phyloP scores from a whole-genome alignment of 108 stramenopile genomes.

The Nitzschia sp. region DNA sequence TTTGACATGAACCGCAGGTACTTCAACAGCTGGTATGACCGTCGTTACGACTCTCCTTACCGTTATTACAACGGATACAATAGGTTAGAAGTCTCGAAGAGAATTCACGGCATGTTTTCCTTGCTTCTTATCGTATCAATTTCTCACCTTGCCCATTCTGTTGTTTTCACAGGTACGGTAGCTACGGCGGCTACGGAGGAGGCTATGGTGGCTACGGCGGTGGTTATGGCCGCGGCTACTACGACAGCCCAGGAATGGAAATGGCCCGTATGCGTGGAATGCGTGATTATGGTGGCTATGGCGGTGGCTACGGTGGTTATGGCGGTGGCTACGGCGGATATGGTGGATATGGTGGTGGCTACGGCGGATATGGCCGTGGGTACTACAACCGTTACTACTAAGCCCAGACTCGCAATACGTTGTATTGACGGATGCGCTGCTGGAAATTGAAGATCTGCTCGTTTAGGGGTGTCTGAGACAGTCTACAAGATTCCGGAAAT shows the following conservation, averaged over 20 bases:
- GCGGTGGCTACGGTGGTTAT: background rate
- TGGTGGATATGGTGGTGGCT: background rate
- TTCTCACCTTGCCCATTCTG: background rate
- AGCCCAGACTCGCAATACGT: too few relatives aligned
- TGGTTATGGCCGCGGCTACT: background rate
- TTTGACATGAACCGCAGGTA: background rate
- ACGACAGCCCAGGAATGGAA: background rate
- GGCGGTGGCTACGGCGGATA: background rate
- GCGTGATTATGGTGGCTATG: background rate
- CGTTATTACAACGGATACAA: slow-evolving; percentile 7
- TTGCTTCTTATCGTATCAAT: background rate
- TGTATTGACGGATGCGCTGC: too few relatives aligned
- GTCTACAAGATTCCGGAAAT: too few relatives aligned
- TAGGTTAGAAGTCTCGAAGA: background rate
- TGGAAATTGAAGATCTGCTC: too few relatives aligned
- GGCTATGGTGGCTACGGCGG: slow-evolving; percentile 8
- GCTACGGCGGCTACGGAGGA: slow-evolving; percentile 1
- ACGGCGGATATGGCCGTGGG: background rate
- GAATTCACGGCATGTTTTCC: background rate
- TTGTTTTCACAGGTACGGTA: background rate
- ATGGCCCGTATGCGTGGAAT: background rate
- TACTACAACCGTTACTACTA: slow-evolving; percentile 5
- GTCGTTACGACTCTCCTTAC: background rate
- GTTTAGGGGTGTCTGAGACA: too few relatives aligned
- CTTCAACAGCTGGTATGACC: slow-evolving; percentile 2